Base-by-base conservation (phyloP, 306 rosid species). In the Sindora glabra region DNA sequence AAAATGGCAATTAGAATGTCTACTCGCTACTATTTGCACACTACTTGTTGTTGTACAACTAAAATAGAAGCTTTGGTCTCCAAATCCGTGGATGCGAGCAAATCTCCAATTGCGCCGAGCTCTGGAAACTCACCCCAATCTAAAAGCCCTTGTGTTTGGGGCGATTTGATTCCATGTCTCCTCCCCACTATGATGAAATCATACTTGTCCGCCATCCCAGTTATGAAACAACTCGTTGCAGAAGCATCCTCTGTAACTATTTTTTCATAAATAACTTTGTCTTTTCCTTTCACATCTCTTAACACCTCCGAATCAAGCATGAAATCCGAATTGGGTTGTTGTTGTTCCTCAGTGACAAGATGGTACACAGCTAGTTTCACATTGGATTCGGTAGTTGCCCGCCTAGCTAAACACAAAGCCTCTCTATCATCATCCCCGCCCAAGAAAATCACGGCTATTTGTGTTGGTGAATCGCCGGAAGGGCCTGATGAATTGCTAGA, bases 61-160 rank as follows among this genome's bases (percentile, higher is more conserved):
- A 87, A 45, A 72, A 85, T 33, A 1, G 83, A 84, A 32, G 91
- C 80, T 40, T 5, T 54, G 10, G 46, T 59, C 23, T 62, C 17
- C 17, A 74, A 25, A 62, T 81, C 89, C 0, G 79, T 61, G 1
- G 95, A 77, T 14, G 89, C 72, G n/a, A 87, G 89, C 77, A 81
- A 58, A 59, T 87, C 95, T 32, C 83, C 92, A 1, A 84, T 3
- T 1, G 24, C 73, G 34, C 95, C 95, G 11, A 87, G 60, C 67
- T 87, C 95, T 0, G 80, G 78, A 17, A 77, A 81, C 14, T 87
- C 95, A 70, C 69, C 73, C 95, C 95, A 87, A 10, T 74, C 68
- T 6, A 60, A 23, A 1, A 87, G 81, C 25, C 86, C 89, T 0
- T 67, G n/a, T 0, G 85, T 84, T 30, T 79, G 84, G 49, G 64